Evolutionary conservation across 2,329 filamentous ascomycete species (phyloP), one percentile per base, ranked within the genome.

Genomic region (Scytalidium lignicola): DNA sequence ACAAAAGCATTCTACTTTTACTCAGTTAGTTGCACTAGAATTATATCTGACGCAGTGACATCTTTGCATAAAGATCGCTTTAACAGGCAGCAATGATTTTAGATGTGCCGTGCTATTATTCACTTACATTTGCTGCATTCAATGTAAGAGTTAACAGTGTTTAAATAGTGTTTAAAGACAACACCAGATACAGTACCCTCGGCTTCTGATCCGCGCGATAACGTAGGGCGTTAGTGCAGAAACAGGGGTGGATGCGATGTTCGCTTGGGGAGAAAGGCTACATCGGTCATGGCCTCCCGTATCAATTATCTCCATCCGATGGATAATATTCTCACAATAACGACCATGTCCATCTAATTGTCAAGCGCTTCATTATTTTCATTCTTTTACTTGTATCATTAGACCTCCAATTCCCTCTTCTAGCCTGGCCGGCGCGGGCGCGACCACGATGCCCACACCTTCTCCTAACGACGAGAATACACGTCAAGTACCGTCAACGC

Each of bases 391-490:
- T 54, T 65, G 61, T 61, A 64, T 62, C 59, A 60, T 55, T 62
- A 63, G 49, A 51, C 39, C 54, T 29, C 21, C 44, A 28, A 55
- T 51, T 51, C 46, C 41, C 46, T 47, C 51, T 51, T 46, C 47
- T 23, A 58, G 59, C 56, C 59, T 59, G 56, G 55, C 57, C 53
- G 56, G 59, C 58, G 57, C 62, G 53, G 56, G 59, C 59, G 59
- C 60, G 55, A 61, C 51, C 57, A 57, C 32, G 57, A 66, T 67
- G 64, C 65, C 64, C 52, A 67, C 65, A 41, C 62, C 61, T 43
- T 62, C 61, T 41, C 60, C 50, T 26, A 26, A 26, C 54, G 50
- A 55, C 51, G 52, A 59, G 40, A 58, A 46, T 41, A 59, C 53
- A 48, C 45, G 52, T 51, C 54, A 52, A 52, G 51, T 50, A 29